Conservation (phyloP, 2,329 filamentous ascomycete species). For the Periconia sp. region DNA sequence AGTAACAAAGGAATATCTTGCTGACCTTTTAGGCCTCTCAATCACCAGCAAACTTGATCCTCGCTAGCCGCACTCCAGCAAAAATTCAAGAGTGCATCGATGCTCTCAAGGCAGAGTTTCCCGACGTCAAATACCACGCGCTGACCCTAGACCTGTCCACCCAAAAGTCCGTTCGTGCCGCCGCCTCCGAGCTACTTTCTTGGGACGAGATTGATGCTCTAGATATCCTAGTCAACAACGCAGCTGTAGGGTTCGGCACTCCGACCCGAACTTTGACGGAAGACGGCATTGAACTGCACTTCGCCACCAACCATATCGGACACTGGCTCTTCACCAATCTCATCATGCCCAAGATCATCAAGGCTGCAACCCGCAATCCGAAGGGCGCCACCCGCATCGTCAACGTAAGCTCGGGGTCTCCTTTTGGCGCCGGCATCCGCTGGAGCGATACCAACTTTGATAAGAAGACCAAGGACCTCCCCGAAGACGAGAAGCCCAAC, state of each 20-base stretch:
- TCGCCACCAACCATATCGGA: conserved; percentile 44
- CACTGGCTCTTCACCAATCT: conserved; percentile 46
- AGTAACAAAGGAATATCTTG: not conserved
- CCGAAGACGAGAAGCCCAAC: conserved; percentile 2
- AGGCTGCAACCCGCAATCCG: conserved; percentile 26
- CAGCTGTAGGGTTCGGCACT: conserved; percentile 27
- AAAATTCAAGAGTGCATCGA: conserved; percentile 34
- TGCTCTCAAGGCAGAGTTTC: conserved; percentile 1
- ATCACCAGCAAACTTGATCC: conserved; percentile 17
- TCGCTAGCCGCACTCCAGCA: conserved; percentile 40
- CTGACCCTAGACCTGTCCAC: conserved; percentile 33
- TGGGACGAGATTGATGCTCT: conserved; percentile 26
- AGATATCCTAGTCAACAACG: conserved; percentile 44
- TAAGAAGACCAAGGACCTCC: conserved; percentile 1
- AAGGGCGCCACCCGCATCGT: conserved; percentile 6
- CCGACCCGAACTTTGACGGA: conserved; percentile 22
- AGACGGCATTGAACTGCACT: conserved; percentile 40
- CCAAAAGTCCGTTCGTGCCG: conserved; percentile 28
- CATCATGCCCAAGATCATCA: conserved; percentile 39
- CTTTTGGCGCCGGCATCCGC: conserved; percentile 3
- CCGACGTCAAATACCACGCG: conserved; percentile 26
- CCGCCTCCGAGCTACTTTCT: conserved; percentile 23
- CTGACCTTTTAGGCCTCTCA: conserved; percentile 12
- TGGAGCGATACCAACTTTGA: conserved; percentile 12
- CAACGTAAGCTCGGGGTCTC: conserved; percentile 2